Conservation (phyloP, 805 yeast species). For the Saturnispora galanensis region DNA sequence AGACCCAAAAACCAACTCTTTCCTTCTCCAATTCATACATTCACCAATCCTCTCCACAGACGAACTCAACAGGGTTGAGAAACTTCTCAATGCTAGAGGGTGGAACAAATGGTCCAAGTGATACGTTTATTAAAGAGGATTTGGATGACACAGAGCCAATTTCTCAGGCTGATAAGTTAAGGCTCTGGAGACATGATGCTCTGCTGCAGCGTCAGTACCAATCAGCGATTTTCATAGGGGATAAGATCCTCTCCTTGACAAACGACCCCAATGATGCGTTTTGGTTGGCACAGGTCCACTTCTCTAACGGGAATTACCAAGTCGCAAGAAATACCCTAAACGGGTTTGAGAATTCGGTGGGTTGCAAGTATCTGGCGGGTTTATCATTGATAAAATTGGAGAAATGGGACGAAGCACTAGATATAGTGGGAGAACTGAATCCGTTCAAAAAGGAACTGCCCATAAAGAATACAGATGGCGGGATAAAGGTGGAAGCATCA, state of each 20-base stretch:
- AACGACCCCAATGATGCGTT: slow-evolving; percentile 88
- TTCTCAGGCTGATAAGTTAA: slow-evolving; percentile 73
- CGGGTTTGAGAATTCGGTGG: slow-evolving; percentile 49
- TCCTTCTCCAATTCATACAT: slow-evolving; percentile 10
- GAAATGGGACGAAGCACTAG: slow-evolving; percentile 82
- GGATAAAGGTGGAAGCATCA: slow-evolving; percentile 78
- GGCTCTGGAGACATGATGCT: slow-evolving; percentile 93
- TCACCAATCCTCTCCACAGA: slow-evolving; percentile 13
- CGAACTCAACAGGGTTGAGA: not conserved
- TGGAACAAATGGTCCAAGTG: not conserved
- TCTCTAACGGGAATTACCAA: slow-evolving; percentile 61
- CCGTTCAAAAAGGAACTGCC: slow-evolving; percentile 43
- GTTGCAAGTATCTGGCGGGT: slow-evolving; percentile 76
- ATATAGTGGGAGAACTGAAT: slow-evolving; percentile 71
- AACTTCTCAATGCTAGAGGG: slow-evolving; percentile 1
- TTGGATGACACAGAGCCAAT: slow-evolving; percentile 32
- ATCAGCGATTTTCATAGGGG: slow-evolving; percentile 88
- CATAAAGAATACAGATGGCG: slow-evolving; percentile 56
- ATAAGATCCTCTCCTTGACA: slow-evolving; percentile 76
- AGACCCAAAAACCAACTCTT: slow-evolving; percentile 7
- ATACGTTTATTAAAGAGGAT: slow-evolving; percentile 3
- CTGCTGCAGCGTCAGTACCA: slow-evolving; percentile 81
- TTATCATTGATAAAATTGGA: slow-evolving; percentile 62
- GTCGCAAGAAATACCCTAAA: slow-evolving; percentile 68
- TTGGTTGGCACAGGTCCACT: slow-evolving; percentile 90